phyloP scores from a whole-genome alignment of 2,329 filamentous ascomycete genomes.

The Aspergillus amoenus region DNA sequence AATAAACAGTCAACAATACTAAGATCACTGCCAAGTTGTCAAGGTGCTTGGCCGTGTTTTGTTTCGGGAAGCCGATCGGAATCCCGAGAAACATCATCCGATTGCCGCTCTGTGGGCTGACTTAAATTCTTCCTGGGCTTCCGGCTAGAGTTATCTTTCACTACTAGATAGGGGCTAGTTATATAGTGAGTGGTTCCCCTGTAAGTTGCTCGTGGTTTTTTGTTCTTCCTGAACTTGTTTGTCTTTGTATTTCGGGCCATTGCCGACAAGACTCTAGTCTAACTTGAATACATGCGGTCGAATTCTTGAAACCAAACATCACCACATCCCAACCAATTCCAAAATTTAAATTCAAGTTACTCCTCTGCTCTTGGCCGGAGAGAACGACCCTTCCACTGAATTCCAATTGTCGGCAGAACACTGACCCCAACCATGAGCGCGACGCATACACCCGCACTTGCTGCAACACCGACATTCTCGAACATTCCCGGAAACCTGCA shows the following conservation, averaged over 20 bases:
- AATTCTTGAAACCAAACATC: not conserved
- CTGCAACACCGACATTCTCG: conserved; percentile 32
- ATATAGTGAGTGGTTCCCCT: not conserved
- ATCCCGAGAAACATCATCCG: conserved; percentile 10
- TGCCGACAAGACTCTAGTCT: not conserved
- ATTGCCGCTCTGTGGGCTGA: conserved; percentile 8
- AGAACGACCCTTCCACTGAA: conserved; percentile 28
- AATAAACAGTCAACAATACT: not conserved
- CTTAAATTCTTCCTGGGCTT: conserved; percentile 4
- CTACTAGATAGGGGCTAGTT: not conserved
- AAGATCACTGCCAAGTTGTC: not conserved
- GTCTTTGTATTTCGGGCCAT: not conserved
- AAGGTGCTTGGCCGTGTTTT: not conserved
- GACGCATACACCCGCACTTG: conserved; percentile 31
- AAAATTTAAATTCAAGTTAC: not conserved
- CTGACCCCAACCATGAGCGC: conserved; percentile 32
- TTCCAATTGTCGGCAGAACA: conserved; percentile 31
- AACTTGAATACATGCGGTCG: not conserved
- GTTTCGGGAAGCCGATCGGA: conserved; percentile 16
- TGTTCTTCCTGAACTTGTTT: not conserved
- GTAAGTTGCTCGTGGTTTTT: not conserved
- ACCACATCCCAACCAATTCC: not conserved
- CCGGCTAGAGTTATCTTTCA: not conserved
- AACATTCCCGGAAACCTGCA: conserved; percentile 38
- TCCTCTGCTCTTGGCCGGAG: not conserved